These are phyloP conservation scores for Boehmeria nivea DNA, from an alignment of 306 rosid genomes.

Conservation along the genomic window DNA sequence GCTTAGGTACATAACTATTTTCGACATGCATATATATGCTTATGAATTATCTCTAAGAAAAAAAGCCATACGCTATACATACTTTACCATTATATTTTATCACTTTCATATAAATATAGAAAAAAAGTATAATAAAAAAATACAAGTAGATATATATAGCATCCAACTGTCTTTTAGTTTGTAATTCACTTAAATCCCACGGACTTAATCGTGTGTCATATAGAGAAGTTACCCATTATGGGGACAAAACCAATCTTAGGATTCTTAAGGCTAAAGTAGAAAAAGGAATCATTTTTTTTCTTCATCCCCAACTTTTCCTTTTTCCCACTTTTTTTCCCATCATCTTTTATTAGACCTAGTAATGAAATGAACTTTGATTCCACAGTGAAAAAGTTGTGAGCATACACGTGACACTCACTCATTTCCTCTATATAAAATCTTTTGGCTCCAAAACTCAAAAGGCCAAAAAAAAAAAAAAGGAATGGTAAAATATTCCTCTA, in stretches of 20 bases:
- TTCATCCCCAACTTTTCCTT: not conserved
- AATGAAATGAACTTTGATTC: not conserved
- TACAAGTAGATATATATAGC: not conserved
- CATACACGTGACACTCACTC: conserved; percentile 7
- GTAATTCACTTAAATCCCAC: conserved; percentile 2
- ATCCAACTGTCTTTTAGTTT: not conserved
- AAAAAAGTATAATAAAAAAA: not conserved
- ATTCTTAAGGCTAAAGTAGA: conserved; percentile 3
- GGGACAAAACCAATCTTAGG: conserved; percentile 6
- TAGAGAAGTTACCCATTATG: not conserved
- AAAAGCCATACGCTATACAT: no score
- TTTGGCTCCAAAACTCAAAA: no score
- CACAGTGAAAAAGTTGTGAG: not conserved
- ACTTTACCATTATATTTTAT: no score
- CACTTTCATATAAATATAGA: not conserved
- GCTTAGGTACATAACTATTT: no score
- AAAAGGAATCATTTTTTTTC: conserved; percentile 8
- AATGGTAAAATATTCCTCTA: no score
- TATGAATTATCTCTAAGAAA: no score
- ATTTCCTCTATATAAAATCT: not conserved
- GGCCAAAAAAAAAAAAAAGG: not conserved
- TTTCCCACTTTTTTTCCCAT: not conserved
- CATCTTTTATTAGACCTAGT: not conserved
- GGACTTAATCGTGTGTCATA: not conserved
- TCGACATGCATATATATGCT: no score